Conservation (phyloP, 2,329 filamentous ascomycete species). For the Aspergillus jensenii region DNA sequence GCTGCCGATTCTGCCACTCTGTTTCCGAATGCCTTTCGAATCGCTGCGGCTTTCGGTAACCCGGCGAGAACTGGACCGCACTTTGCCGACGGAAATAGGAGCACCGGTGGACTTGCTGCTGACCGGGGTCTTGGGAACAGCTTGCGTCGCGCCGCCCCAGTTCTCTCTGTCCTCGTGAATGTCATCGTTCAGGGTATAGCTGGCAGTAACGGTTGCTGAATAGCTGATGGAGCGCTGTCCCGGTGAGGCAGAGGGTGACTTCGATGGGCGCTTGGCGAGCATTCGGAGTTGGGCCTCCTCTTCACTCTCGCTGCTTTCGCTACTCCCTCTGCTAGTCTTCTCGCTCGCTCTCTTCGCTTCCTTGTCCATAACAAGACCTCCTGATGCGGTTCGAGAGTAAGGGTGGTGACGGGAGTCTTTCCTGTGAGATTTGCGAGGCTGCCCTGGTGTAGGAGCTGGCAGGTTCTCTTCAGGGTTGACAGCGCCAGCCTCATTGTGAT, state of each 20-base stretch:
- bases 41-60: constrained; percentile 40
- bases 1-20: constrained; percentile 48
- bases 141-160: constrained; percentile 43
- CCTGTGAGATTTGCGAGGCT: constrained; percentile 85
- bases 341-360: constrained; percentile 28
- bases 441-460: constrained; percentile 90
- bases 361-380: constrained; percentile 38
- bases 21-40: constrained; percentile 45
- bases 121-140: constrained; percentile 54
- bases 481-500: constrained; percentile 66
- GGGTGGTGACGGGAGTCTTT: constrained; percentile 73
- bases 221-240: constrained; percentile 70
- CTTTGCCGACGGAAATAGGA: constrained; percentile 60
- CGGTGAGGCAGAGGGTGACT: constrained; percentile 65
- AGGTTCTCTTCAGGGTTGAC: constrained; percentile 72
- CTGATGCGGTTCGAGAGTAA: constrained; percentile 61
- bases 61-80: constrained; percentile 56
- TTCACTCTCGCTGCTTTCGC: constrained; percentile 66
- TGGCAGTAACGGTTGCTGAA: constrained; percentile 70
- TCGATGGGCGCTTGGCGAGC: constrained; percentile 64
- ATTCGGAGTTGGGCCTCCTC: constrained; percentile 80
- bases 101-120: constrained; percentile 53
- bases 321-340: constrained; percentile 61
- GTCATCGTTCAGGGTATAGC: constrained; percentile 64
- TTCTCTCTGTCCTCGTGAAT: constrained; percentile 68